phyloP scores from a whole-genome alignment of 1,139 yeast species.

The Pichia sp. region DNA sequence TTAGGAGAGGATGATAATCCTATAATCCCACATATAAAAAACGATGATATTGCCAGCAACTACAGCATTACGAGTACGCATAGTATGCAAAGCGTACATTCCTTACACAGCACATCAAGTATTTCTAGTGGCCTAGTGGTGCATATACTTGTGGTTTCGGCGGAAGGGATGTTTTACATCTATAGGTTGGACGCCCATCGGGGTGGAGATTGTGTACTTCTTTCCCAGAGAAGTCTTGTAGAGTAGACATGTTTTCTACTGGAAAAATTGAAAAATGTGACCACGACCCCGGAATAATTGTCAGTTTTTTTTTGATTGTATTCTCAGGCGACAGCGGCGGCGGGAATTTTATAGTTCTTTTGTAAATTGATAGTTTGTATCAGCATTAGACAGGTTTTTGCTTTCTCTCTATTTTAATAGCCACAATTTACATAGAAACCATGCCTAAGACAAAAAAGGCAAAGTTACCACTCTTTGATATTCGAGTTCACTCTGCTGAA shows the following conservation, averaged over 20 bases:
- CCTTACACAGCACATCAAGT: background rate
- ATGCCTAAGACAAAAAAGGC: slow-evolving; percentile 20
- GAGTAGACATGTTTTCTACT: slow-evolving; percentile 2
- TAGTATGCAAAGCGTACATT: background rate
- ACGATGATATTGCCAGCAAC: slow-evolving; percentile 15
- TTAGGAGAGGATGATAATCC: background rate
- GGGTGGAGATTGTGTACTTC: slow-evolving; percentile 87
- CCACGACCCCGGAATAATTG: background rate
- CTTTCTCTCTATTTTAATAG: background rate
- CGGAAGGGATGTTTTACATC: slow-evolving; percentile 81
- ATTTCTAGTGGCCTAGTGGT: slow-evolving; percentile 24
- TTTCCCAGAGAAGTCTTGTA: slow-evolving; percentile 43
- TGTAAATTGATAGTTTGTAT: too few relatives aligned
- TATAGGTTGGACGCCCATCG: slow-evolving; percentile 82
- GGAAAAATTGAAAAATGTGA: background rate
- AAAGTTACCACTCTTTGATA: slow-evolving; percentile 49
- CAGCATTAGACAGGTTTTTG: too few relatives aligned
- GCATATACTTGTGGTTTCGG: slow-evolving; percentile 73
- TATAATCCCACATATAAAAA: slow-evolving; percentile 11
- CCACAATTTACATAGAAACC: too few relatives aligned
- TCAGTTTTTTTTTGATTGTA: background rate
- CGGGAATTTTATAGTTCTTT: too few relatives aligned
- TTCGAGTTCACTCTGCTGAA: slow-evolving; percentile 58
- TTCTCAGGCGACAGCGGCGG: background rate
- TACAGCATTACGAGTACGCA: background rate